Conservation (phyloP, 495 filamentous ascomycete genomes). For the Talaromyces wortmannii region DNA sequence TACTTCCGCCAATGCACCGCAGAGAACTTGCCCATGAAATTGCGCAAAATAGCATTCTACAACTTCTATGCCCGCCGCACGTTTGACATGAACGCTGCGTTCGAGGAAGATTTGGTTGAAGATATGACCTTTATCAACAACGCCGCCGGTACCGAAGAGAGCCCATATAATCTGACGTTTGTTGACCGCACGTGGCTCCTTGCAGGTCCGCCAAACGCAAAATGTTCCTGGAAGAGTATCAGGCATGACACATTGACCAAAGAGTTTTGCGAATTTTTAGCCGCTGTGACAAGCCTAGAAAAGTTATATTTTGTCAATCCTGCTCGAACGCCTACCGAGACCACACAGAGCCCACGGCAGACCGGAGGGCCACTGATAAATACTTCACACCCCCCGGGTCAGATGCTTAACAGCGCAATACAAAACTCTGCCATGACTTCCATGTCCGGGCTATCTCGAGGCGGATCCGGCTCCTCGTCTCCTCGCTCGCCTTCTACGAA, state of each 20-base stretch:
- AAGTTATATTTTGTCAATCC: constrained; percentile 39
- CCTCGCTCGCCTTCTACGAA: constrained; percentile 21
- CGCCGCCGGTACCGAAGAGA: constrained; percentile 24
- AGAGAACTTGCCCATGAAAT: constrained; percentile 30
- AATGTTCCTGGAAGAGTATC: constrained; percentile 36
- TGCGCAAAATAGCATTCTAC: constrained; percentile 45
- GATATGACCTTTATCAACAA: constrained; percentile 46
- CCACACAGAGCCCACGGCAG: constrained; percentile 2
- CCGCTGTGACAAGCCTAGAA: constrained; percentile 30
- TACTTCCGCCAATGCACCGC: constrained; percentile 50
- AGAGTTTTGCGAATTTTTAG: constrained; percentile 32
- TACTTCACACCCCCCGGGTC: constrained; percentile 21
- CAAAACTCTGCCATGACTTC: constrained; percentile 3
- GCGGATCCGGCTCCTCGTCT: background rate
- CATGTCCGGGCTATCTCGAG: background rate
- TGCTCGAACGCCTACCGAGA: constrained; percentile 17
- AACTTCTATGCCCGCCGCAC: constrained; percentile 52
- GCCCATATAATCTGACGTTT: constrained; percentile 41
- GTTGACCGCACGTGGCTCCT: constrained; percentile 45
- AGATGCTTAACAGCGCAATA: constrained; percentile 8
- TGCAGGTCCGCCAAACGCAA: constrained; percentile 12
- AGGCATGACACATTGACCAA: constrained; percentile 34
- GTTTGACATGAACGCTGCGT: constrained; percentile 30
- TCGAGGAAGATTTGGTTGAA: constrained; percentile 33
- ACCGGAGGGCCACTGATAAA: background rate